Evolutionary conservation across 495 filamentous ascomycete genomes (phyloP).

Genomic region (Chlorociboria aeruginascens): DNA sequence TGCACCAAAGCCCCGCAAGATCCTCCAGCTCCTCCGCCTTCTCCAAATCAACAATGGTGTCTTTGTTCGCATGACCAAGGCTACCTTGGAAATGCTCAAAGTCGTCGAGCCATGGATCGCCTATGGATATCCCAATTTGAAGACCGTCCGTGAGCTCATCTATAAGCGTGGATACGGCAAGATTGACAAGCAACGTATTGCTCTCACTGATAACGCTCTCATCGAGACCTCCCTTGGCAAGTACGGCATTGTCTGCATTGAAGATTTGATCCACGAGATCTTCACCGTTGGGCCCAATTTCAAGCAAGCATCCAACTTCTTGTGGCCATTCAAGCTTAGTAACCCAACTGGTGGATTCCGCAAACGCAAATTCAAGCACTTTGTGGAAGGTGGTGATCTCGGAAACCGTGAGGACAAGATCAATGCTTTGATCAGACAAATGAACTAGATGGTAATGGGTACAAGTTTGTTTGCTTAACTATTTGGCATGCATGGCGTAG

Average conservation of each 20-base stretch:
- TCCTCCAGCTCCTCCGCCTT: conserved; percentile 95
- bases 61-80: conserved; percentile 96
- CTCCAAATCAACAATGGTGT: conserved; percentile 99
- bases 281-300: conserved; percentile 98
- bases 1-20: conserved; percentile 98
- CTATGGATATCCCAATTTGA: conserved; percentile 98
- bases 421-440: conserved; percentile 90
- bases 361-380: conserved; percentile 96
- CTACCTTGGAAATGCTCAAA: conserved; percentile 94
- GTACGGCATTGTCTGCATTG: conserved; percentile 98
- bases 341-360: conserved; percentile 95
- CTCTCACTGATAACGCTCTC: conserved; percentile 94
- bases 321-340: conserved; percentile 99
- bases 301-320: conserved; percentile 99
- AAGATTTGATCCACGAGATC: conserved; percentile 99
- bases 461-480: conserved; percentile 5
- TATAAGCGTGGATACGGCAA: conserved; percentile 99
- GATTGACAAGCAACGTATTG: conserved; percentile 89
- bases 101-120: conserved; percentile 96
- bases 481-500: conserved; percentile 8
- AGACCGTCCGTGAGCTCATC: conserved; percentile 95
- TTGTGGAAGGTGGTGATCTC: conserved; percentile 84
- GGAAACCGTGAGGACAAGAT: conserved; percentile 99
- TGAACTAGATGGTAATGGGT: conserved; percentile 60
- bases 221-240: conserved; percentile 94